These are phyloP conservation scores for Botryotinia globosa DNA, from an alignment of 2,329 filamentous ascomycete species.

Conservation along the genomic window DNA sequence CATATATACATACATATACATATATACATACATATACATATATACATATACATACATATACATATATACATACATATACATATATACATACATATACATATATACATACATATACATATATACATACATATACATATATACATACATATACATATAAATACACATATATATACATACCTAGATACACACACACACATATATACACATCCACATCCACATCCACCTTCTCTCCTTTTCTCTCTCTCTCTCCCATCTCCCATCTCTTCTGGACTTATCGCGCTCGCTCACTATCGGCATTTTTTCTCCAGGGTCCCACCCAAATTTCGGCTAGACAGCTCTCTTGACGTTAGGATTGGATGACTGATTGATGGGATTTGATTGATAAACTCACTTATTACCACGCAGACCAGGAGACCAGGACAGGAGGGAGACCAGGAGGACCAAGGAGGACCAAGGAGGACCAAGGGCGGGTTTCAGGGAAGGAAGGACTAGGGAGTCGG, in stretches of 20 bases:
- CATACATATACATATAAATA: no score
- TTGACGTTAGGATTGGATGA: not conserved
- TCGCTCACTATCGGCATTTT: not conserved
- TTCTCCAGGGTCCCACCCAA: not conserved
- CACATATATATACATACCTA: no score
- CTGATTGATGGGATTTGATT: not conserved
- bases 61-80: no score
- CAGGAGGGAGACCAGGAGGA: not conserved
- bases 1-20: no score
- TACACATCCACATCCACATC: no score
- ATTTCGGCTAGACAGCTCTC: not conserved
- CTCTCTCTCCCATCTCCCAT: not conserved
- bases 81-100: no score
- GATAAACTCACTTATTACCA: slow-evolving; percentile 4
- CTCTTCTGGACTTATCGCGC: not conserved
- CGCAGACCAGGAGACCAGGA: not conserved
- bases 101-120: no score
- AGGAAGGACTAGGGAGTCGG: not conserved
- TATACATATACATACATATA: no score
- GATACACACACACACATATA: rapidly evolving
- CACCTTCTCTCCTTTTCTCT: no score
- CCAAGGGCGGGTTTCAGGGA: not conserved
- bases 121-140: no score
- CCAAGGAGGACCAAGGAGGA: not conserved
- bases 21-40: rapidly evolving